phyloP scores from a whole-genome alignment of 768 basidiomycete species.

The Gymnopilus dilepis region DNA sequence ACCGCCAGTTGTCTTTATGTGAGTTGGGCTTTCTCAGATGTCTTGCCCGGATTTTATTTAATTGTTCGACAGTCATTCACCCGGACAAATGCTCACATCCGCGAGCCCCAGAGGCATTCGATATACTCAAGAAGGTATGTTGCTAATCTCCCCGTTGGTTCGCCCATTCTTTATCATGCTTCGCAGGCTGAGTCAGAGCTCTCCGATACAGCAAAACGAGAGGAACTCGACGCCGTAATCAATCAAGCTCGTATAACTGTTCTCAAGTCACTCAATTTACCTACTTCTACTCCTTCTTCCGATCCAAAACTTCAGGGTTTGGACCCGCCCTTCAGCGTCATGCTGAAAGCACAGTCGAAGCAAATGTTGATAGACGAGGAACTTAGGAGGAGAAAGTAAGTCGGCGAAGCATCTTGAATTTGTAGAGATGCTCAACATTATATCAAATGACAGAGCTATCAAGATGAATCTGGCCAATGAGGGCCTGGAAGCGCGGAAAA shows the following conservation, averaged over 20 bases:
- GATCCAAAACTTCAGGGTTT: constrained; percentile 63
- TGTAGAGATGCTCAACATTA: not conserved
- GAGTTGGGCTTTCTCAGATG: constrained; percentile 38
- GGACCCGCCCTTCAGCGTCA: constrained; percentile 68
- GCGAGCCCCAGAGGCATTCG: constrained; percentile 91
- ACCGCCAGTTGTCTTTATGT: constrained; percentile 86
- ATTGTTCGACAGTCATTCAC: constrained; percentile 78
- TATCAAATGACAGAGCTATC: constrained; percentile 58
- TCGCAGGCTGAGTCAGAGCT: constrained; percentile 84
- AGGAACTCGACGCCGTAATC: constrained; percentile 81
- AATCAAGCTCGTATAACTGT: constrained; percentile 73
- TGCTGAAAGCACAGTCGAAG: constrained; percentile 75
- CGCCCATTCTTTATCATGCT: not conserved
- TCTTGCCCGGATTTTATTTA: not conserved
- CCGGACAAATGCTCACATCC: constrained; percentile 95
- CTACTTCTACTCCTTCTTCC: constrained; percentile 59
- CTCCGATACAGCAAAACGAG: constrained; percentile 77
- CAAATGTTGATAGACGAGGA: constrained; percentile 92
- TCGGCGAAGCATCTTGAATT: constrained; percentile 41
- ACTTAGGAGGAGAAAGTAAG: constrained; percentile 81
- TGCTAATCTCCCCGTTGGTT: not conserved
- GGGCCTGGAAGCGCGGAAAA: constrained; percentile 90
- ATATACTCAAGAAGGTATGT: constrained; percentile 87
- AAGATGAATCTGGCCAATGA: constrained; percentile 94
- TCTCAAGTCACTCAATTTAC: constrained; percentile 67